phyloP scores from a whole-genome alignment of 2,329 filamentous ascomycete species.

The Colletotrichum acutatum region DNA sequence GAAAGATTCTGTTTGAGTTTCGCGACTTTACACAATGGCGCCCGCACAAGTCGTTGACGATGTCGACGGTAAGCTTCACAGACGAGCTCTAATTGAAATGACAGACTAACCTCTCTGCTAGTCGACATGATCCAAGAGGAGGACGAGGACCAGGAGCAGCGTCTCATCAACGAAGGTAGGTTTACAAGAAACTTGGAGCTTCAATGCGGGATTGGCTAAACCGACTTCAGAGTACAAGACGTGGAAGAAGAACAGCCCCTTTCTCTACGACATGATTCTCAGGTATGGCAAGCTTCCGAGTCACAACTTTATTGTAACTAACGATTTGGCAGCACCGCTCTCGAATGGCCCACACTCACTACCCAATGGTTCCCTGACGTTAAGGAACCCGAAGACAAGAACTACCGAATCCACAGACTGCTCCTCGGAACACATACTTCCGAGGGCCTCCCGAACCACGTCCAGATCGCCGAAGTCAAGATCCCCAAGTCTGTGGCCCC shows the following conservation, averaged over 20 bases:
- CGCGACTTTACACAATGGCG: constrained; percentile 49
- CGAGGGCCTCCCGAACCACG: constrained; percentile 84
- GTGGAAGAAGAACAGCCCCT: constrained; percentile 99
- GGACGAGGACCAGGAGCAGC: constrained; percentile 79
- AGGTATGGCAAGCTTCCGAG: constrained; percentile 60
- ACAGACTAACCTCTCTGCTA: constrained; percentile 40
- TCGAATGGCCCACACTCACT: constrained; percentile 97
- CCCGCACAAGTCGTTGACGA: constrained; percentile 60
- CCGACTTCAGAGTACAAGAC: constrained; percentile 89
- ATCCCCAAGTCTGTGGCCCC: constrained; percentile 83
- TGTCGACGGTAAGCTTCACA: constrained; percentile 54
- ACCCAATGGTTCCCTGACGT: constrained; percentile 99
- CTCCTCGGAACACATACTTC: constrained; percentile 96
- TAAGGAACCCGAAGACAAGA: constrained; percentile 87
- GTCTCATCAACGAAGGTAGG: constrained; percentile 91
- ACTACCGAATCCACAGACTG: constrained; percentile 87
- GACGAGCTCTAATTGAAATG: background rate
- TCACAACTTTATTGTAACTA: background rate
- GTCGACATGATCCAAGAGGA: constrained; percentile 72
- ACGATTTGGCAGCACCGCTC: constrained; percentile 72
- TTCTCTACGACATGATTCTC: constrained; percentile 97
- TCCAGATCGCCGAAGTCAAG: constrained; percentile 94
- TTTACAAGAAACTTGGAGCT: background rate
- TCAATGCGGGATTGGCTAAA: background rate
- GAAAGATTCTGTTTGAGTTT: background rate